A percentile compares a stretch with the other conserved stretches of the same genome.
phyloP scores from a whole-genome alignment of 2,329 filamentous ascomycete species.

The Colletotrichum viniferum region DNA sequence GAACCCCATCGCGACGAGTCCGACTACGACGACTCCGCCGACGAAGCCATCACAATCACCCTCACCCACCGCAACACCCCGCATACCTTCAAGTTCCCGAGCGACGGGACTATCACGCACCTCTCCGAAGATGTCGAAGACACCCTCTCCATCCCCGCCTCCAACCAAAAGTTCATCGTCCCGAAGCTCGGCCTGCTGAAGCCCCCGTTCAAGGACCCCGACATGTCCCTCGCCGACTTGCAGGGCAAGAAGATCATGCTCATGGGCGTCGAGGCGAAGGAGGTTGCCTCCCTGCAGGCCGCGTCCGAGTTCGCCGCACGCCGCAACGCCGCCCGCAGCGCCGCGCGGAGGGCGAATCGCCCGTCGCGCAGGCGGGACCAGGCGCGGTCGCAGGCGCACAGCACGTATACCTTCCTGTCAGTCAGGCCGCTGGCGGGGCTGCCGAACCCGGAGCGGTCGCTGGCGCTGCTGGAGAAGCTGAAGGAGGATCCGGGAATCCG shows the following conservation, averaged over 20 bases:
- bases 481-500: conserved; percentile 85
- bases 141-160: conserved; percentile 60
- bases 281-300: conserved; percentile 59
- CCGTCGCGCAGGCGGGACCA: conserved; percentile 41
- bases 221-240: conserved; percentile 52
- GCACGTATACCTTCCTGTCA: conserved; percentile 80
- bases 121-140: conserved; percentile 63
- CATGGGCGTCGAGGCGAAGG: conserved; percentile 66
- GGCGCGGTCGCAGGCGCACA: conserved; percentile 54
- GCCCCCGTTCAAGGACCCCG: conserved; percentile 64
- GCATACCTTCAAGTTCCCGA: conserved; percentile 47
- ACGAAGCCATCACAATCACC: conserved; percentile 43
- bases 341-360: conserved; percentile 34
- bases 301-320: conserved; percentile 54
- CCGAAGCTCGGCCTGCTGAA: conserved; percentile 70
- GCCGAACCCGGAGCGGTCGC: conserved; percentile 73
- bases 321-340: conserved; percentile 46
- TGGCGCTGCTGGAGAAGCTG: conserved; percentile 75
- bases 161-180: conserved; percentile 72
- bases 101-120: conserved; percentile 56
- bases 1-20: conserved; percentile 14
- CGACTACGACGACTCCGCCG: conserved; percentile 20
- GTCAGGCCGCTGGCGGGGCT: conserved; percentile 79
- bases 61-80: conserved; percentile 51
- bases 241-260: conserved; percentile 66